phyloP scores from a whole-genome alignment of 352 stramenopile genomes.

The Globisporangium cylindrosporum region DNA sequence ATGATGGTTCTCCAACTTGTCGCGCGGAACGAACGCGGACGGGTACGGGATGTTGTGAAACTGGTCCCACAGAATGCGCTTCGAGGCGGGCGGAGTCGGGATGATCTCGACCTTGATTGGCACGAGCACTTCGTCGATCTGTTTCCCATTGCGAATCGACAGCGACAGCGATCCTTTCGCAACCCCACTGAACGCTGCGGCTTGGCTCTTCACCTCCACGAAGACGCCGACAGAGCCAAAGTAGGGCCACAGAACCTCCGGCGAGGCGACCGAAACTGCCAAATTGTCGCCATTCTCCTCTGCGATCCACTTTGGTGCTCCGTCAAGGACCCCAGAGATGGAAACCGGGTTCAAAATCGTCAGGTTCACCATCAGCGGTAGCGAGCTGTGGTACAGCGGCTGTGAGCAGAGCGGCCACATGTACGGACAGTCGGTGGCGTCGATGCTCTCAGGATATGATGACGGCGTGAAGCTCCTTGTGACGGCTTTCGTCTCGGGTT shows the following conservation, averaged over 20 bases:
- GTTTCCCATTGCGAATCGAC: slow-evolving; percentile 39
- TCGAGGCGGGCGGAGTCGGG: slow-evolving; percentile 38
- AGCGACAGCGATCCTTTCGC: slow-evolving; percentile 40
- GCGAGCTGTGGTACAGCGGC: slow-evolving; percentile 64
- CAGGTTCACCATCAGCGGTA: slow-evolving; percentile 82
- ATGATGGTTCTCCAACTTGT: slow-evolving; percentile 66
- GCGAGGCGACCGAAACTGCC: slow-evolving; percentile 41
- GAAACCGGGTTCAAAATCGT: slow-evolving; percentile 72
- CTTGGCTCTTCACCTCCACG: slow-evolving; percentile 52
- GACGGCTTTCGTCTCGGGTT: slow-evolving; percentile 1
- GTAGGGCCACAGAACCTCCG: slow-evolving; percentile 63
- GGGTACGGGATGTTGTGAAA: slow-evolving; percentile 89
- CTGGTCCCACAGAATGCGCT: slow-evolving; percentile 83
- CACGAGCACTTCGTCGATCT: slow-evolving; percentile 42
- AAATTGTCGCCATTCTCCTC: slow-evolving; percentile 49
- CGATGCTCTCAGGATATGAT: slow-evolving; percentile 62
- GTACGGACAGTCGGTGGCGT: slow-evolving; percentile 78
- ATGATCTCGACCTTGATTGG: slow-evolving; percentile 47
- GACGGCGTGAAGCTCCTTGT: slow-evolving; percentile 23
- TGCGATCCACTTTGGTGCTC: slow-evolving; percentile 47
- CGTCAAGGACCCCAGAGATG: slow-evolving; percentile 44
- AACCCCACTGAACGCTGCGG: slow-evolving; percentile 36
- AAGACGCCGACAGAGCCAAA: slow-evolving; percentile 71
- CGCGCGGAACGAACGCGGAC: slow-evolving; percentile 72
- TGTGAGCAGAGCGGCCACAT: slow-evolving; percentile 87